Base-by-base conservation (phyloP, 805 yeast genomes). In the Candida pseudoglaebosa region DNA sequence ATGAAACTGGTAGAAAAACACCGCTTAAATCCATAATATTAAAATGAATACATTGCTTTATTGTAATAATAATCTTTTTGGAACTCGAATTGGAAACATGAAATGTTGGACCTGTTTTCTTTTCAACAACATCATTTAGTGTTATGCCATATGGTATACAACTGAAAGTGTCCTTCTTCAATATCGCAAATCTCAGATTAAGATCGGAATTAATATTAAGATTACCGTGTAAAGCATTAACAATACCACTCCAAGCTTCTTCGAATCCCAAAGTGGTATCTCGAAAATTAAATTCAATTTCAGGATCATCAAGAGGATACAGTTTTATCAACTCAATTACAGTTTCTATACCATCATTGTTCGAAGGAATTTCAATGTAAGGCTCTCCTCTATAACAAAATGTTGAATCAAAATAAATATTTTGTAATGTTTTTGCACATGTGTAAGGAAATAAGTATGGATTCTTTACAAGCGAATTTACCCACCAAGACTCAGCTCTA, bases 401-500 rank as follows among this genome's bases (percentile, higher is more conserved):
- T 0, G 82, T 75, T 2, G 80, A 70, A 48, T 79, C 84, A 18
- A 77, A 52, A 44, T 79, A 79, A 5, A 79, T 53, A 34, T 66
- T 66, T 36, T 73, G 72, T 8, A 75, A 50, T 1, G 42, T 39
- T 36, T 54, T 59, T 2, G 53, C 32, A 1, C 67, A 65, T n/a
- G 43, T 32, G 42, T 65, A 79, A 0, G 80, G 78, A 13, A 63
- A 47, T 9, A 79, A 45, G 3, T 48, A 43, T 1, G 73, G 71
- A 36, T 70, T 67, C 20, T 58, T 61, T 1, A 44, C 42, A 3
- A 53, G 48, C 9, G 59, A 40, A 13, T 67, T 59, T 1, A 67
- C 52, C 71, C 78, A 76, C 76, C 78, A 73, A 1, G 44, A 33
- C 49, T 79, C 84, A 5, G 80, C 80, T 19, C 82, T 57, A 3